These are phyloP conservation scores for Diplogelasinospora grovesii DNA, from an alignment of 495 filamentous ascomycete genomes.

Conservation along the genomic window DNA sequence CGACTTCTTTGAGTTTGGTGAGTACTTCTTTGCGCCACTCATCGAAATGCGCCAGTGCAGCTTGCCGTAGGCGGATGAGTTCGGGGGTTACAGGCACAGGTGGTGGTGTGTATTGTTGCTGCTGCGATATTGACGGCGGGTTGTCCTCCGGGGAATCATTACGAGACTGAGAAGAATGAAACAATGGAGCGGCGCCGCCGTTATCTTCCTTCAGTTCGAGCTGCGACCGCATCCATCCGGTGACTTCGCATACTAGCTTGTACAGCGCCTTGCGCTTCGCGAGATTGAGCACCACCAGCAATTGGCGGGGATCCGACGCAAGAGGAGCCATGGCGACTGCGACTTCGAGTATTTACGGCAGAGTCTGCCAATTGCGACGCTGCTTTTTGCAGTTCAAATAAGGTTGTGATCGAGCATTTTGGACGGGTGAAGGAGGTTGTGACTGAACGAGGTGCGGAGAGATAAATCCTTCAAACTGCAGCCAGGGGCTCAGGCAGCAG, in stretches of 20 bases:
- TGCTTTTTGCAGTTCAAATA: too few relatives aligned
- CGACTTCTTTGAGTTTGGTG: conserved; percentile 30
- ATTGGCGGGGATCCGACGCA: conserved; percentile 35
- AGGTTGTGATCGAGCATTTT: too few relatives aligned
- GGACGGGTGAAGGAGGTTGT: too few relatives aligned
- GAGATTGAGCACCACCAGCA: conserved; percentile 38
- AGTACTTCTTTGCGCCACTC: conserved; percentile 33
- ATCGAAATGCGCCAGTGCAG: conserved; percentile 35
- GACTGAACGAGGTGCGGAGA: too few relatives aligned
- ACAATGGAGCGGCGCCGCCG: conserved; percentile 4
- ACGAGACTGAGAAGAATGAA: conserved; percentile 2
- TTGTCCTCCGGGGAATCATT: neutral
- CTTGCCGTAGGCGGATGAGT: conserved; percentile 25
- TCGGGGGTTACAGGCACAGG: conserved; percentile 9
- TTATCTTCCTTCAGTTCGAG: conserved; percentile 19
- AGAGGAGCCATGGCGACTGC: conserved; percentile 43
- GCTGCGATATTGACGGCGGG: neutral
- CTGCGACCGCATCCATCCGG: conserved; percentile 35
- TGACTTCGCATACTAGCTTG: conserved; percentile 32
- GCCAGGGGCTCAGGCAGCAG: too few relatives aligned
- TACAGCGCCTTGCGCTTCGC: conserved; percentile 36
- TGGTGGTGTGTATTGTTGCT: too few relatives aligned
- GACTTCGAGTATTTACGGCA: too few relatives aligned
- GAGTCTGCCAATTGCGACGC: too few relatives aligned
- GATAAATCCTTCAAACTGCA: too few relatives aligned